phyloP scores from a whole-genome alignment of 345 rosid species.

The Erucastrum elatum region DNA sequence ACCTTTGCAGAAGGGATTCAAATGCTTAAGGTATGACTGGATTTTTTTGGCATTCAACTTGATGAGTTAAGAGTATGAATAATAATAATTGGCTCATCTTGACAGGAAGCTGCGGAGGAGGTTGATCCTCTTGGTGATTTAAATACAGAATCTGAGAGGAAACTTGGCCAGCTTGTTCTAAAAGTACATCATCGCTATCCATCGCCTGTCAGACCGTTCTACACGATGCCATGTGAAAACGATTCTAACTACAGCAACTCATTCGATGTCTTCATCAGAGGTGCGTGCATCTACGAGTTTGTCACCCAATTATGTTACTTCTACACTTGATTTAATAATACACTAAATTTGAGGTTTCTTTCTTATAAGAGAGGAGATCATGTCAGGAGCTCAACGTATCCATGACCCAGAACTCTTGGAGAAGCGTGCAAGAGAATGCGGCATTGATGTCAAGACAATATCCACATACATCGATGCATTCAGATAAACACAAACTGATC shows the following conservation, averaged over 20 bases:
- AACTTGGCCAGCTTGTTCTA: not conserved
- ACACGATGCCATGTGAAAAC: not conserved
- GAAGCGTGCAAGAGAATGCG: not conserved
- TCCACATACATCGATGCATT: not conserved
- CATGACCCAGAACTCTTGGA: not conserved
- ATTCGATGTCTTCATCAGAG: not conserved
- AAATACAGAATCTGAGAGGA: not conserved
- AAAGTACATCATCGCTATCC: not conserved
- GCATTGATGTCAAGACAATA: not conserved
- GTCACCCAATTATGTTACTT: not conserved
- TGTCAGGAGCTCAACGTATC: not conserved
- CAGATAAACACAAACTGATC: not conserved
- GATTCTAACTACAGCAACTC: not conserved
- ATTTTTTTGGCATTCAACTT: not conserved
- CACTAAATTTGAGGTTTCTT: not conserved
- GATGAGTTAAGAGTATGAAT: not conserved
- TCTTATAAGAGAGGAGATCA: not conserved
- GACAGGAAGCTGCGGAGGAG: not conserved
- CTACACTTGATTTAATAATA: not conserved
- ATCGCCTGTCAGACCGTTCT: not conserved
- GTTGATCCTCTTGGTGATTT: not conserved
- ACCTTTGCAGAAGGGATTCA: not conserved
- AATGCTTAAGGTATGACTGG: not conserved
- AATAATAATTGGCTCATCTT: not conserved
- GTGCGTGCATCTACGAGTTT: not conserved